Base-by-base conservation (phyloP, 1,139 yeast genomes). In the Blastobotrys petasosporus region DNA sequence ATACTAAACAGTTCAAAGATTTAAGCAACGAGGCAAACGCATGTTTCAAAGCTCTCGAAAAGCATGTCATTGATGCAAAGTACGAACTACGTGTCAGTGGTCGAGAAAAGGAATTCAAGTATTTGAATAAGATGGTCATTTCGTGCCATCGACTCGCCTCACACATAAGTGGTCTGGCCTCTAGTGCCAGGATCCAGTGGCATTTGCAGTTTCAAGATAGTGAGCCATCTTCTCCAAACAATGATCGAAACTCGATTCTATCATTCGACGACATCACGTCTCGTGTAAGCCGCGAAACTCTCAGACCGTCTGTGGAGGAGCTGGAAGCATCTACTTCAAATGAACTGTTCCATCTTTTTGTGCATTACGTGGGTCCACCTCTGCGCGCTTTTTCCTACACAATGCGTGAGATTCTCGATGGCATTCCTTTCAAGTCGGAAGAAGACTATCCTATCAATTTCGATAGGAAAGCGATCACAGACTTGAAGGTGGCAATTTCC, bases 101-200 rank as follows among this genome's bases (percentile, higher is more conserved):
- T 0, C 67, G 71, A 46, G 85, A 79, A 53, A 55, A 58, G 3
- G 84, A 83, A 57, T 79, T 72, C 65, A 49, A 54, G 1, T 57
- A 74, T 3, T 68, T 79, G 42, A 62, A 62, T 13, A 60, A 71
- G 39, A 62, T 84, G 30, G 82, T 79, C 1, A 65, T 66, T 2
- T 73, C 81, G 0, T 75, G 81, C 6, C 71, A 74, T 39, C 70
- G 76, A 8, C 62, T 85, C 48, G 67, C 77, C 1, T 73, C 78
- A 51, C 81, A 79, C 54, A 61, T 85, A 38, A 84, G 82, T 45
- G 94, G 92, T 0, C 67, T 86, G 52, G 68, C 78, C 51, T 74
- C 82, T 34, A 81, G 90, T 9, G 76, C 80, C 1, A 83, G 80
- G 49, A 82, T 82, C 69, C 85, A 81, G 58, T 73, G 79, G 73